A percentile compares a stretch with the other conserved stretches of the same genome.
Evolutionary conservation across 768 basidiomycete species (phyloP).

Genomic region (Pulveroboletus frians): DNA sequence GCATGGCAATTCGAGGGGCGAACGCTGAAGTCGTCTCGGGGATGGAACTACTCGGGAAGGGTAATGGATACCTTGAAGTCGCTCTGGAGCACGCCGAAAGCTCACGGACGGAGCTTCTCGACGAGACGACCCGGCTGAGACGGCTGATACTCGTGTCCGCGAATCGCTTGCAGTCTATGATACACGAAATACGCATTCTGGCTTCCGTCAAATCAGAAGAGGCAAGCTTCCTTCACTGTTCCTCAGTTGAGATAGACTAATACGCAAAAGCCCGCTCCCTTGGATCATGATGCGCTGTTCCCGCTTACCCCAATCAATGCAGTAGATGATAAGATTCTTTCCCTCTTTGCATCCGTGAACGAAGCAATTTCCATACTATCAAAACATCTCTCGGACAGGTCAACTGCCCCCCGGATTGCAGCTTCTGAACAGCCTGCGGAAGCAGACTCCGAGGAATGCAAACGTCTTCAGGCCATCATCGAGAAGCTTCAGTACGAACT

Average conservation of each 20-base stretch:
- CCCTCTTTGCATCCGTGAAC: slow-evolving; percentile 41
- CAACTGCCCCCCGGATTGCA: slow-evolving; percentile 8
- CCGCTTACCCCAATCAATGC: slow-evolving; percentile 47
- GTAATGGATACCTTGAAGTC: slow-evolving; percentile 54
- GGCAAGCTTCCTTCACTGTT: slow-evolving; percentile 31
- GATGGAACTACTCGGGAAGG: slow-evolving; percentile 42
- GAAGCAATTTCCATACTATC: slow-evolving; percentile 30
- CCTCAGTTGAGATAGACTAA: slow-evolving; percentile 3
- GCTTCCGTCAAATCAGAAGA: slow-evolving; percentile 43
- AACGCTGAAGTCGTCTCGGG: slow-evolving; percentile 48
- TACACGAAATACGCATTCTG: slow-evolving; percentile 42
- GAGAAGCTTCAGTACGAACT: slow-evolving; percentile 51
- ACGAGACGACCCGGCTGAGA: slow-evolving; percentile 62
- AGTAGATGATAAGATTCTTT: slow-evolving; percentile 44
- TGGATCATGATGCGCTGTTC: slow-evolving; percentile 48
- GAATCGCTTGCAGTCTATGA: slow-evolving; percentile 57
- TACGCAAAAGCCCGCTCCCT: slow-evolving; percentile 36
- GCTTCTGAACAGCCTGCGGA: slow-evolving; percentile 15
- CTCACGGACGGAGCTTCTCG: slow-evolving; percentile 52
- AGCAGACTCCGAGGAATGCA: slow-evolving; percentile 39
- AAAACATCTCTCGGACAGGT: slow-evolving; percentile 19
- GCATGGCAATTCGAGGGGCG: slow-evolving; percentile 45
- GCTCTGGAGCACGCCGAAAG: slow-evolving; percentile 72
- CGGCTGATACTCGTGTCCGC: slow-evolving; percentile 55
- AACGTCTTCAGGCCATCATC: slow-evolving; percentile 48